Evolutionary conservation across 148 eudicot genomes (phyloP).

Genomic region (Vaccinium vitisidaea): DNA sequence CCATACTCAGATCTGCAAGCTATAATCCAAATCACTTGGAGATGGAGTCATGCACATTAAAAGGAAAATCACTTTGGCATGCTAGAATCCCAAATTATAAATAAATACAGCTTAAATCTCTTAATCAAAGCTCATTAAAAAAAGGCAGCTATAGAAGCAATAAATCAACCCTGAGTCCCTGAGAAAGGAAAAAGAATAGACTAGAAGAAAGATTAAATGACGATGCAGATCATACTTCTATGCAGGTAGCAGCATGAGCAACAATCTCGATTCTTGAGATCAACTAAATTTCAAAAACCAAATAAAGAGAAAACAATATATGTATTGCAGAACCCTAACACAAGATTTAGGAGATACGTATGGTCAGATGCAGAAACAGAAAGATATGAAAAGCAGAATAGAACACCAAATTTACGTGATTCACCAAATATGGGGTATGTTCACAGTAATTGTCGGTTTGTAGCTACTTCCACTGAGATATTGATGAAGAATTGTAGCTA

Average conservation of each 20-base stretch:
- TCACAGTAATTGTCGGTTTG: neutral
- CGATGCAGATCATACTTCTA: neutral
- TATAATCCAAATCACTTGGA: neutral
- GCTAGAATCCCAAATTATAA: conserved; percentile 5
- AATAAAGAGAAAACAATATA: neutral
- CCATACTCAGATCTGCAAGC: neutral
- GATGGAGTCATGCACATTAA: neutral
- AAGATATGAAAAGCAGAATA: neutral
- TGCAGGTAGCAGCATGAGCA: neutral
- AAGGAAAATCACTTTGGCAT: neutral
- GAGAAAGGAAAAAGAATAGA: neutral
- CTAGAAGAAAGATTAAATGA: neutral
- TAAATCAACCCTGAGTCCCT: neutral
- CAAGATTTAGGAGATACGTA: neutral
- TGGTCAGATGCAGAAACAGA: neutral
- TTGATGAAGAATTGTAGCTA: neutral
- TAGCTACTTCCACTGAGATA: neutral
- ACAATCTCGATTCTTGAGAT: neutral
- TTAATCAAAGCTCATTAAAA: neutral
- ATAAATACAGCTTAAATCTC: neutral
- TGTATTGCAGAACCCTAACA: neutral
- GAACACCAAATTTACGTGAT: neutral
- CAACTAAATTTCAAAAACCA: neutral
- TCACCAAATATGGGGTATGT: neutral
- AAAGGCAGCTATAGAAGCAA: neutral